phyloP scores from a whole-genome alignment of 306 rosid genomes.

The Rubus parviflorus region DNA sequence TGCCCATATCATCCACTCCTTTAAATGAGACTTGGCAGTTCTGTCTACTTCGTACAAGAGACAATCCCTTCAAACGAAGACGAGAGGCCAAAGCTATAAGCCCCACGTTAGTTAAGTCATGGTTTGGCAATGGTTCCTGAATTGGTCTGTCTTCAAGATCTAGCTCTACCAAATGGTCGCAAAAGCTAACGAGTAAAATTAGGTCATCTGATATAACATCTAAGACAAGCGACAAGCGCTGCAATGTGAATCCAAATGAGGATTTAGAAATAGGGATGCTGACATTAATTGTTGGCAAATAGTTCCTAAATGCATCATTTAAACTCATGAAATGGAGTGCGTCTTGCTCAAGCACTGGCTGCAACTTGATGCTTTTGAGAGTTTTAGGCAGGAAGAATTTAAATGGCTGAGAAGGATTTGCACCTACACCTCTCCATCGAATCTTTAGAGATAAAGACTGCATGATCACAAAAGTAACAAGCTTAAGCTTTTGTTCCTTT shows the following conservation, averaged over 20 bases:
- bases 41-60: conserved; percentile 30
- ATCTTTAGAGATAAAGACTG: conserved; percentile 32
- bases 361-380: conserved; percentile 30
- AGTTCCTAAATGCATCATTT: conserved; percentile 1
- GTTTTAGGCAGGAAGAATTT: conserved; percentile 27
- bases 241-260: conserved; percentile 20
- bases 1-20: conserved; percentile 32
- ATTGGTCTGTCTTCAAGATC: conserved; percentile 34
- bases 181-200: conserved; percentile 9
- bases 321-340: conserved; percentile 8
- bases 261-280: neutral
- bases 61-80: conserved; percentile 23
- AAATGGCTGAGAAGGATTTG: neutral
- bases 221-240: conserved; percentile 29
- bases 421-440: conserved; percentile 29
- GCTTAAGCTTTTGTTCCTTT: neutral
- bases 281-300: neutral
- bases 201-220: conserved; percentile 32
- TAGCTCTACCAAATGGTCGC: conserved; percentile 34
- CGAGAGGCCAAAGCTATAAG: conserved; percentile 25
- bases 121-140: conserved; percentile 10
- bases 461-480: neutral
- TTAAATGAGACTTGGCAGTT: conserved; percentile 26
- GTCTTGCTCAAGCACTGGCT: conserved; percentile 24
- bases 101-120: conserved; percentile 29